Evolutionary conservation across 148 eudicot species (phyloP), one percentile per base, ranked within the genome.

Genomic region (Oxyria digyna): DNA sequence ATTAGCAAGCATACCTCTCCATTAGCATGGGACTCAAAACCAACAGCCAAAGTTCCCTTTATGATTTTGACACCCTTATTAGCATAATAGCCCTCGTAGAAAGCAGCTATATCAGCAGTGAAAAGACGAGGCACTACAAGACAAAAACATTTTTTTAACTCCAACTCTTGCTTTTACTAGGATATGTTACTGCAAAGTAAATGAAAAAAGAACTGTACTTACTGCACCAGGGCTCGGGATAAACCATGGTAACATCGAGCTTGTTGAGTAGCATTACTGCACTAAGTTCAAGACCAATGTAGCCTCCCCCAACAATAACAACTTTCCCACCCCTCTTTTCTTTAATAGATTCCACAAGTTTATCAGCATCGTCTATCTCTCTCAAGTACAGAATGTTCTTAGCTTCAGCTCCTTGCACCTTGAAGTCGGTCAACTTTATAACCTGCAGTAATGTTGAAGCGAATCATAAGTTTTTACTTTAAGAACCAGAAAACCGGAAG

Each of bases 161-260:
- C 35, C 63, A 57, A 29, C 18, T 57, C 35, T 27, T 57, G 26
- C 35, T 57, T n/a, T 67, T 67, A 41, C 27, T 67, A 20, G 27
- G 45, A 37, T 37, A 8, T 23, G 9, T 65, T 13, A 57, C 27
- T 24, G 71, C 26, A 46, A 31, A 48, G 62, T 42, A 48, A 32
- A 12, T 29, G 3, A 29, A 23, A 49, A 8, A n/a, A 73, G 69
- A 17, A n/a, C n/a, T 67, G 24, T 24, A 88, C 99, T 87, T 91
- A 95, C 99, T 95, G 93, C 99, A 95, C 97, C 97, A 91, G 27
- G 99, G 99, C 80, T 95, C 99, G 31, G 99, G 99, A 81, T 88
- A 95, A 66, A 95, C 99, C 99, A 95, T 95, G 26, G 63, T 81
- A 74, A 95, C 99, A 67, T 91, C 93, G 72, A 88, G 67, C 66